Base-by-base conservation (phyloP, 768 basidiomycete species). In the Thelephora aurantiotincta region DNA sequence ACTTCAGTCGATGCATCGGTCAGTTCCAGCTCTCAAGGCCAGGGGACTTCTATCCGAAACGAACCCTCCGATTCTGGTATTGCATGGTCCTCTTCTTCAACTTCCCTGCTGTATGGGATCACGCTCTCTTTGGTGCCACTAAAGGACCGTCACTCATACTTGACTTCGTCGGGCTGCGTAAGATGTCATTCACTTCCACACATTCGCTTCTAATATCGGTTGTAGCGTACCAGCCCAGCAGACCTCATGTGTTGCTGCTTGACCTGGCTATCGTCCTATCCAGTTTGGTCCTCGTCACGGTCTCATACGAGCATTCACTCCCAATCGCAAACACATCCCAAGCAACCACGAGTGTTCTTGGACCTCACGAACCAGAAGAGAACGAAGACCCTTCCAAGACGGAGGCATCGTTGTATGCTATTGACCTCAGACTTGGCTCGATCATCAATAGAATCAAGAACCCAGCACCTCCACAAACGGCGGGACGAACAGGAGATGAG, bases 111-210 rank as follows among this genome's bases (percentile, higher is more conserved):
- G 50, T 88, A 34, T 83, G 78, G 75, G 65, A 64, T 33, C 86
- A 89, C 54, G 66, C 71, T 47, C 67, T 65, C 26, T 60, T 68
- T 35, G 73, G 74, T 4, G 63, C 74, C 46, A 60, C 69, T 23
- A 72, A 79, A 48, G 76, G 77, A n/a, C 69, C 78, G 54, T 66
- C 74, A 9, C 63, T 86, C 56, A 61, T 89, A 33, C 74, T 89
- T 50, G 85, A 88, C 59, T 88, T 88, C 57, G 73, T 88, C 49
- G 85, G 86, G 47, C 70, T 78, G 69, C 75, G 86, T 87, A 54
- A 44, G 79, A 26, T 19, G 2, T 20, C 34, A n/a, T n/a, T 45
- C 33, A 11, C 30, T 36, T 44, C 51, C 0, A 41, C 33, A 7
- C n/a, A 35, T 3, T 6, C 45, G 16, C 48, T 35, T 22, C 13